Evolutionary conservation across 192 early-diverging fungal genomes (phyloP).

Genomic region (Coemansia biformis): DNA sequence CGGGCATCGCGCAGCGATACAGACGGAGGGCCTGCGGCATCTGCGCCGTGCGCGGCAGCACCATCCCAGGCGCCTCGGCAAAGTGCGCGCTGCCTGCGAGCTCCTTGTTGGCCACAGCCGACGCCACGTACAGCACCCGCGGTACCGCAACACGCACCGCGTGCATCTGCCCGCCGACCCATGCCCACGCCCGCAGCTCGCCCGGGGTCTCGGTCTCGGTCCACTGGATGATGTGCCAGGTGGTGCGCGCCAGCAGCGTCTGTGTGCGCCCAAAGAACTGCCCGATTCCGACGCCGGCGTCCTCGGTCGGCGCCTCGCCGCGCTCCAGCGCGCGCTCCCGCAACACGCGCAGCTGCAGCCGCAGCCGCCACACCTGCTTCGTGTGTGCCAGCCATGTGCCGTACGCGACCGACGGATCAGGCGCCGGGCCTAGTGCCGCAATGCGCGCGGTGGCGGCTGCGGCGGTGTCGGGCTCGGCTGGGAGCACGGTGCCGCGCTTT

Average conservation of each 20-base stretch:
- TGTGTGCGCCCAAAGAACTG: slow-evolving; percentile 70
- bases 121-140: slow-evolving; percentile 80
- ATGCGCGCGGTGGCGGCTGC: slow-evolving; percentile 33
- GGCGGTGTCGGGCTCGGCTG: slow-evolving; percentile 30
- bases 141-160: slow-evolving; percentile 71
- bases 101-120: slow-evolving; percentile 54
- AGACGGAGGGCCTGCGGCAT: slow-evolving; percentile 63
- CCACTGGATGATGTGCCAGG: slow-evolving; percentile 87
- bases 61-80: slow-evolving; percentile 46
- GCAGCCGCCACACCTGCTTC: slow-evolving; percentile 70
- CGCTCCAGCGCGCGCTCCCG: slow-evolving; percentile 34
- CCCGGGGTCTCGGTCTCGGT: slow-evolving; percentile 77
- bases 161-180: slow-evolving; percentile 65
- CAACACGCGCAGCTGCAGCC: slow-evolving; percentile 52
- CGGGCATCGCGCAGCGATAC: slow-evolving; percentile 79
- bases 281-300: slow-evolving; percentile 6
- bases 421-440: slow-evolving; percentile 52
- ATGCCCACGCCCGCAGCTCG: slow-evolving; percentile 82
- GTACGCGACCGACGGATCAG: slow-evolving; percentile 67
- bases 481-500: neutral
- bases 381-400: slow-evolving; percentile 67
- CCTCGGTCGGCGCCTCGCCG: slow-evolving; percentile 19
- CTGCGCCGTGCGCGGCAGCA: slow-evolving; percentile 72
- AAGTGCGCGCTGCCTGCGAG: slow-evolving; percentile 40
- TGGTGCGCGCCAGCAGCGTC: slow-evolving; percentile 54